Conservation (phyloP, 345 rosid genomes). For the Lumnitzera littorea region DNA sequence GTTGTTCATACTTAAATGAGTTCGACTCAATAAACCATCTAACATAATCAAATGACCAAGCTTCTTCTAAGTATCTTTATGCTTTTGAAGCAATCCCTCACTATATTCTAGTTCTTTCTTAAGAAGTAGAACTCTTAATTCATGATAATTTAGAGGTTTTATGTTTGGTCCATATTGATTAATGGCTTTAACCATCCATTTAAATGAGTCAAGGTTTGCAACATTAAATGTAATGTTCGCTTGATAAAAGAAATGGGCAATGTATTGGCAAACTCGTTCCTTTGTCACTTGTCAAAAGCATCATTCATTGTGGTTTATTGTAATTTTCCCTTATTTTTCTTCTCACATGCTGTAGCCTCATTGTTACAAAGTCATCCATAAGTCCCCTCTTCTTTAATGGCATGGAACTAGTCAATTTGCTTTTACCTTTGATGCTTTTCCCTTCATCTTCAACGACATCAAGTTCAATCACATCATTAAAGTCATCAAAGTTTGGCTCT, state of each 20-base stretch:
- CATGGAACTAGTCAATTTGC: too few species aligned
- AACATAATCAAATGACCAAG: conserved; percentile 20
- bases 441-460: too few species aligned
- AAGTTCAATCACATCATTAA: too few species aligned
- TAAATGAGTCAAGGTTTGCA: neutral
- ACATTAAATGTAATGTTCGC: neutral
- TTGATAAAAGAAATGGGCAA: neutral
- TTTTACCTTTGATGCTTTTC: too few species aligned
- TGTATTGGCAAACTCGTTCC: neutral
- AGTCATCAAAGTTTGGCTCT: too few species aligned
- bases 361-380: too few species aligned
- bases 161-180: neutral
- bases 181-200: conserved; percentile 1
- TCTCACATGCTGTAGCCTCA: too few species aligned
- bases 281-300: neutral
- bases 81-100: conserved; percentile 6
- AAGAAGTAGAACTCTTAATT: too few species aligned
- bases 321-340: too few species aligned
- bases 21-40: conserved; percentile 15
- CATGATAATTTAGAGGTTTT: too few species aligned
- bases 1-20: conserved; percentile 5
- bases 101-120: neutral
- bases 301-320: too few species aligned
- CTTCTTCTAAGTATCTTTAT: conserved; percentile 8
- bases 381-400: too few species aligned